Evolutionary conservation across 208 protist genomes (phyloP), one percentile per base, ranked within the genome.

Genomic region (Wallacemonas sp.): DNA sequence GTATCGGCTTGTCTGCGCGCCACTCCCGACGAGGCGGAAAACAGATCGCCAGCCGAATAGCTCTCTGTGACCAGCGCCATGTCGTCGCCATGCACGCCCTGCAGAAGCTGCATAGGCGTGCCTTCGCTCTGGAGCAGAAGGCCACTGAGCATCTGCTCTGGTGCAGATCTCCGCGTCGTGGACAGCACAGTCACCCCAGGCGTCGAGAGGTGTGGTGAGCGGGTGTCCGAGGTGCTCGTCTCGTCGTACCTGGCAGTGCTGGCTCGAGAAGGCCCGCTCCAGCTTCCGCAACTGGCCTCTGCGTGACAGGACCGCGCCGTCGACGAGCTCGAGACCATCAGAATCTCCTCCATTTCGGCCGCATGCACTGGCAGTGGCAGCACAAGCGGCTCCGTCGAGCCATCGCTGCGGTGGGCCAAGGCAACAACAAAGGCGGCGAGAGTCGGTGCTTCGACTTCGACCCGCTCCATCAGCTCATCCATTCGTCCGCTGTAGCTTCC

Each of bases 41-140:
- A n/a, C 41, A 0, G 10, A 46, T 12, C 19, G 41, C 15, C 41
- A 19, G 17, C 15, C 15, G 41, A 21, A 12, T 0, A 8, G 41
- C 9, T 46, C 17, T 46, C 9, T n/a, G 41, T 19, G 32, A 22
- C 13, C 9, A 19, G 29, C 50, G 21, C 50, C 13, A 37, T 8
- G 30, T 57, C 50, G 0, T 57, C 50, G 4, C 8, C 3, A n/a
- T 37, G 50, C 9, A 19, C 30, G 12, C 50, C 50, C 38, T 57
- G 50, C 30, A 57, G 30, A 8, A 57, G 50, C 50, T 57, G 50
- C 50, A 57, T 57, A 3, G 50, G 50, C 9, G 50, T n/a, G n/a
- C 50, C 50, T 6, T 17, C 32, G 29, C 50, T 57, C 30, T 57
- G 50, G 9, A 57, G 50, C 15, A 57, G 29, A 3, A 57, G 32